phyloP scores from a whole-genome alignment of 1,139 yeast species.

The Saccharomycopsis crataegensis region DNA sequence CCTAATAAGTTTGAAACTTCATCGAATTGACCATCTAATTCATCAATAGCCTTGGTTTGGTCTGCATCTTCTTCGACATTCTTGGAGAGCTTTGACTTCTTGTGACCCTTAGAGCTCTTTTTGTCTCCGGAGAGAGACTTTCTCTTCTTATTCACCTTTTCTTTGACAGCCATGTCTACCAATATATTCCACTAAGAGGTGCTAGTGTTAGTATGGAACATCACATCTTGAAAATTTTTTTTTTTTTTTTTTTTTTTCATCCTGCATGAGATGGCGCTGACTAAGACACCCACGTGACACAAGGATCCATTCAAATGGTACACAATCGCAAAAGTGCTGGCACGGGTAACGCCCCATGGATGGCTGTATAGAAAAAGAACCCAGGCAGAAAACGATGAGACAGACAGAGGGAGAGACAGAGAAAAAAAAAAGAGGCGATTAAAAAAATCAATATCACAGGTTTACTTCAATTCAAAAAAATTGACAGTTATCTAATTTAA shows the following conservation, averaged over 20 bases:
- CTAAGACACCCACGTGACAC: not conserved
- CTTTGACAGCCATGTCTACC: not conserved
- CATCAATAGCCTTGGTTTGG: constrained; percentile 6
- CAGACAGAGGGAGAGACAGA: no score
- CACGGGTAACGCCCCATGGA: no score
- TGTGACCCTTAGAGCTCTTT: no score
- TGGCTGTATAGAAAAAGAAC: no score
- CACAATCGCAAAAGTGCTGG: not conserved
- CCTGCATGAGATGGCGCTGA: not conserved
- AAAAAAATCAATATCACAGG: no score
- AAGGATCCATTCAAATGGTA: not conserved
- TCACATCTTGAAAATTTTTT: not conserved
- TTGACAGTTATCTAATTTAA: no score
- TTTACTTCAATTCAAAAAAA: no score
- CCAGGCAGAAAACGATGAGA: no score
- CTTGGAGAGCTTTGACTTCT: not conserved
- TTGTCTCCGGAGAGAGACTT: constrained; percentile 1
- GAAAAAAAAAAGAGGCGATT: no score
- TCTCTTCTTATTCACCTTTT: constrained; percentile 3
- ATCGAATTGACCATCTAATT: constrained; percentile 17
- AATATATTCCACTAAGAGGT: no score
- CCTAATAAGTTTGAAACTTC: constrained; percentile 13
- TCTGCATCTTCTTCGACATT: constrained; percentile 4
- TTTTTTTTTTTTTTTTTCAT: not conserved
- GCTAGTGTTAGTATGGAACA: not conserved